A percentile compares a stretch with the other conserved stretches of the same genome.
Evolutionary conservation across 2,329 filamentous ascomycete genomes (phyloP).

Genomic region (Hypoxylon sp.): DNA sequence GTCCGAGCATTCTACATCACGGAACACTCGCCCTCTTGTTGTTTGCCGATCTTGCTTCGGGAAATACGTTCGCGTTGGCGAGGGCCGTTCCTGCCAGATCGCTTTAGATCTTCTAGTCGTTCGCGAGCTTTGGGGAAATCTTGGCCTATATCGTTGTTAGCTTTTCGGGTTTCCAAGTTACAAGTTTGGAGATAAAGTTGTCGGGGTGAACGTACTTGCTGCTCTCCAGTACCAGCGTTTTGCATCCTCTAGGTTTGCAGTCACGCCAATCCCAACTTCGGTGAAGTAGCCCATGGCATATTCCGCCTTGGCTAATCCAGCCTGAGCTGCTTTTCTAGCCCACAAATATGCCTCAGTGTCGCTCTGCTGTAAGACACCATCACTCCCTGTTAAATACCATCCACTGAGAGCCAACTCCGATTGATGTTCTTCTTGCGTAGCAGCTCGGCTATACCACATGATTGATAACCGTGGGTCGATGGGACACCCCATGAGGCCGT

Average conservation of each 20-base stretch:
- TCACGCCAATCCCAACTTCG: constrained; percentile 91
- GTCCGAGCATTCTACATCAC: constrained; percentile 74
- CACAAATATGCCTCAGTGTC: constrained; percentile 98
- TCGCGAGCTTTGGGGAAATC: constrained; percentile 95
- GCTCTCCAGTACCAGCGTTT: constrained; percentile 99
- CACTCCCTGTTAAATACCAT: constrained; percentile 95
- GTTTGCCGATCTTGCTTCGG: constrained; percentile 83
- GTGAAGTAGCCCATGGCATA: constrained; percentile 99
- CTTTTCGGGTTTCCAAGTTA: constrained; percentile 4
- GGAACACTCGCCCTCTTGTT: constrained; percentile 89
- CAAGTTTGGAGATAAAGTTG: neutral
- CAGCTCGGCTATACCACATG: constrained; percentile 93
- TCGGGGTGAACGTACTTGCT: constrained; percentile 78
- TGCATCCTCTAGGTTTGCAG: constrained; percentile 90
- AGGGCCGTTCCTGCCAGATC: constrained; percentile 78
- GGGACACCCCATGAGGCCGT: constrained; percentile 84
- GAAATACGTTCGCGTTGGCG: constrained; percentile 85
- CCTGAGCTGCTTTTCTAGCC: constrained; percentile 92
- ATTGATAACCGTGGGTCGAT: constrained; percentile 90
- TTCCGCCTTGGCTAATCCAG: constrained; percentile 91
- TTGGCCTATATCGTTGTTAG: constrained; percentile 75
- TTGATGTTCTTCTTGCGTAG: constrained; percentile 94
- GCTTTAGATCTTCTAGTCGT: constrained; percentile 91
- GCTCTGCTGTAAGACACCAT: constrained; percentile 89
- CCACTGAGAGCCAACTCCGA: constrained; percentile 86